Percentiles rank a stretch among this genome's conserved stretches.
Evolutionary conservation across 108 stramenopile genomes (phyloP).

Genomic region (Skeletonema marinoi): DNA sequence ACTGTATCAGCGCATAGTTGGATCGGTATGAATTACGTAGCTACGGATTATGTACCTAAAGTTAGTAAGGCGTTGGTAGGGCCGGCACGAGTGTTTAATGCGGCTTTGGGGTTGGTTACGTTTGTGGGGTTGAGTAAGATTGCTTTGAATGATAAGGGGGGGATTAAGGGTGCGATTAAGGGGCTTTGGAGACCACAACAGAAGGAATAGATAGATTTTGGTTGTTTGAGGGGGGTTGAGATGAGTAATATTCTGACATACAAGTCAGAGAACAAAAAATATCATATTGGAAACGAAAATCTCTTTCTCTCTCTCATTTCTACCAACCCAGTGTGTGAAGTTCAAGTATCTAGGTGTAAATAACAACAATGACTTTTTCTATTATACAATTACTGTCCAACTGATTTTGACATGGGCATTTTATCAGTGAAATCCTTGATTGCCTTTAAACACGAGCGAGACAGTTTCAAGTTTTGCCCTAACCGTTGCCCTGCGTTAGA

Average conservation of each 20-base stretch:
- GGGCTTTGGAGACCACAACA: conserved; percentile 75
- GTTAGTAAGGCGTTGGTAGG: conserved; percentile 68
- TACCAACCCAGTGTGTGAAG: neutral
- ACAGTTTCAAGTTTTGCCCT: neutral
- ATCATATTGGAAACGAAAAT: neutral
- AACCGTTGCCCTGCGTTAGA: neutral
- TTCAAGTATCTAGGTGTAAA: conserved; percentile 5
- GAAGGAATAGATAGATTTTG: conserved; percentile 22
- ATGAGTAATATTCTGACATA: neutral
- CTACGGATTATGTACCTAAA: conserved; percentile 94
- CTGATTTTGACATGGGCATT: neutral
- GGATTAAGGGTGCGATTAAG: conserved; percentile 76
- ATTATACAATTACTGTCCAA: neutral
- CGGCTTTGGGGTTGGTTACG: conserved; percentile 62
- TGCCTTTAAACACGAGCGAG: neutral
- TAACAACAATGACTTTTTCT: neutral
- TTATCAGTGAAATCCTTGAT: neutral
- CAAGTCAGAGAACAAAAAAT: neutral
- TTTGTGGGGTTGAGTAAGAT: conserved; percentile 69
- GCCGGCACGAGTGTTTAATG: conserved; percentile 75
- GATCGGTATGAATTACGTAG: conserved; percentile 93
- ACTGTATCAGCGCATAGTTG: conserved; percentile 82
- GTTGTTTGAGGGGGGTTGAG: neutral
- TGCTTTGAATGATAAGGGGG: conserved; percentile 63
- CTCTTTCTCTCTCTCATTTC: neutral